Evolutionary conservation across 345 rosid species (phyloP), one percentile per base, ranked within the genome.

Genomic region (Lepidium africanum): DNA sequence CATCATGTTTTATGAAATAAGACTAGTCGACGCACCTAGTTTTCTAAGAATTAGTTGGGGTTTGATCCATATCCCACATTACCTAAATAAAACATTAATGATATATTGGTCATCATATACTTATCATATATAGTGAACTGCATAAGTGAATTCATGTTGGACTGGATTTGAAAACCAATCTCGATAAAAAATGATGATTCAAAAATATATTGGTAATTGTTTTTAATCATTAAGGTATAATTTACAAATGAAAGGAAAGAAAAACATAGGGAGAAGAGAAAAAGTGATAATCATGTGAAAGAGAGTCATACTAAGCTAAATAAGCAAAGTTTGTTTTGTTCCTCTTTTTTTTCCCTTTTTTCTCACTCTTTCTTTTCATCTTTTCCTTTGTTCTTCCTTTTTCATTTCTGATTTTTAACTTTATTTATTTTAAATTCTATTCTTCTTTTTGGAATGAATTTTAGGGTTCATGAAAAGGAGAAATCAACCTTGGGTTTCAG

Each of bases 401-500:
- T 42, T 30, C 49, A 36, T 66, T 74, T 50, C 33, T 59, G 16
- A 50, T 21, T 59, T 30, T 43, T 5, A 67, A 38, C 33, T 10
- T 56, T 64, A 30, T 17, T 46, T 10, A 46, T 64, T 40, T 11
- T 25, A 30, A 67, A 3, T 48, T 33, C 16, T 35, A 13, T 70
- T 46, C 66, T 48, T 57, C 75, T 63, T 75, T 76, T 72, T 72
- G 77, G 77, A 70, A 76, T 65, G 82, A 69, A 56, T 68, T 30
- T 63, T 67, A 71, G 61, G 81, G 78, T 48, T 76, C 52, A 59
- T 59, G 67, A 70, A 79, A 70, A 67, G 79, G 59, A 74, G 72
- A 67, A 73, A 70, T 56, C 73, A 75, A 70, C 69, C 43, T 35
- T 75, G 64, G 70, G 74, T 69, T 79, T 67, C 72, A 71, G 81